Evolutionary conservation across 116 monocot species (phyloP).

Genomic region (Dioscorea cayenensis): DNA sequence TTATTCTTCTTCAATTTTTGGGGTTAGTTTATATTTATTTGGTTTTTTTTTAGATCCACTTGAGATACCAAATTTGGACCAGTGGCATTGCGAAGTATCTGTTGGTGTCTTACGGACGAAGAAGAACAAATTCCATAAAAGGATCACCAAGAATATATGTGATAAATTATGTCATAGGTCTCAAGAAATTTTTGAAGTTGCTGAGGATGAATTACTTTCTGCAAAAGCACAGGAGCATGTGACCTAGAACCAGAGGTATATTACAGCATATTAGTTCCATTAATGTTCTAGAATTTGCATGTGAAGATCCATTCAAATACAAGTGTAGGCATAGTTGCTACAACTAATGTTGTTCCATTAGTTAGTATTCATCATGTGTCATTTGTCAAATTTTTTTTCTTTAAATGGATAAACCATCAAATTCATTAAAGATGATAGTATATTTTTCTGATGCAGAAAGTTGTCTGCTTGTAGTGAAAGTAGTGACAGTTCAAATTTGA

Average conservation of each 20-base stretch:
- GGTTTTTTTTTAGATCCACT: slow-evolving; percentile 18
- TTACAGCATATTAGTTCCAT: neutral
- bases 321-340: no score
- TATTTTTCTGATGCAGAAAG: no score
- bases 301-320: no score
- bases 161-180: slow-evolving; percentile 43
- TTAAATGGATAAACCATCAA: no score
- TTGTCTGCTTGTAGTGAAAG: no score
- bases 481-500: no score
- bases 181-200: slow-evolving; percentile 40
- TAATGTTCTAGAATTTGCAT: no score
- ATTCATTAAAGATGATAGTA: no score
- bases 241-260: neutral
- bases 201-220: slow-evolving; percentile 27
- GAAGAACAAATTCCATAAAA: slow-evolving; percentile 33
- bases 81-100: slow-evolving; percentile 16
- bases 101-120: slow-evolving; percentile 35
- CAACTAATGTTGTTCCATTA: no score
- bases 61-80: slow-evolving; percentile 21
- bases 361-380: no score
- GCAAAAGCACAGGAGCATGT: neutral
- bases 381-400: no score
- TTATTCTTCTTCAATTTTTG: neutral
- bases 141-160: slow-evolving; percentile 33
- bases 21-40: neutral